A percentile compares a stretch with the other conserved stretches of the same genome.
phyloP scores from a whole-genome alignment of 768 basidiomycete genomes.

The Xerocomus spinulosus region DNA sequence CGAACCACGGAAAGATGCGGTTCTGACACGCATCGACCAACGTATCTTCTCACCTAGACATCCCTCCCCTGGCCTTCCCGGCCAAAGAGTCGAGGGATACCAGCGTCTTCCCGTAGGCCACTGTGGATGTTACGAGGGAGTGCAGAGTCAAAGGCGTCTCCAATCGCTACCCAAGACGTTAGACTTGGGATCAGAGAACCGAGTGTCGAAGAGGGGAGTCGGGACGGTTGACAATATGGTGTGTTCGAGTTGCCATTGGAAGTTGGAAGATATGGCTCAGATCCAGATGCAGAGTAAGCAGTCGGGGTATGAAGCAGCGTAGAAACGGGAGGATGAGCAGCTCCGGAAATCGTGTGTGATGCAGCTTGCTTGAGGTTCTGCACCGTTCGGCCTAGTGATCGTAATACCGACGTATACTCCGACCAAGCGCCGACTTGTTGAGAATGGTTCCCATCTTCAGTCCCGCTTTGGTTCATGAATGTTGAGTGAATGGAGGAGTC shows the following conservation, averaged over 20 bases:
- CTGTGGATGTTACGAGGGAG: conserved; percentile 6
- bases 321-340: conserved; percentile 5
- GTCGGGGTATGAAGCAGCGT: conserved; percentile 8
- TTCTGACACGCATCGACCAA: too few relatives aligned
- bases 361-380: conserved; percentile 42
- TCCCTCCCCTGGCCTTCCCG: conserved; percentile 25
- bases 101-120: conserved; percentile 16
- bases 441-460: conserved; percentile 9
- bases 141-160: conserved; percentile 19
- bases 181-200: conserved; percentile 31
- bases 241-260: conserved; percentile 5
- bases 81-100: conserved; percentile 23
- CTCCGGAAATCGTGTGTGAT: conserved; percentile 27
- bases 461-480: conserved; percentile 56
- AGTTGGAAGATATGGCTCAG: background rate
- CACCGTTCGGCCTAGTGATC: conserved; percentile 50
- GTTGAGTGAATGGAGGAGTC: conserved; percentile 92
- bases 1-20: background rate
- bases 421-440: conserved; percentile 29
- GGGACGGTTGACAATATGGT: conserved; percentile 19
- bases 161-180: conserved; percentile 33
- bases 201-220: conserved; percentile 19
- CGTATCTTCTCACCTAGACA: conserved; percentile 11
- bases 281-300: conserved; percentile 3
- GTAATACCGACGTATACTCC: conserved; percentile 47